Conservation (phyloP, 2,329 filamentous ascomycete genomes). For the Metarhizium sp. region DNA sequence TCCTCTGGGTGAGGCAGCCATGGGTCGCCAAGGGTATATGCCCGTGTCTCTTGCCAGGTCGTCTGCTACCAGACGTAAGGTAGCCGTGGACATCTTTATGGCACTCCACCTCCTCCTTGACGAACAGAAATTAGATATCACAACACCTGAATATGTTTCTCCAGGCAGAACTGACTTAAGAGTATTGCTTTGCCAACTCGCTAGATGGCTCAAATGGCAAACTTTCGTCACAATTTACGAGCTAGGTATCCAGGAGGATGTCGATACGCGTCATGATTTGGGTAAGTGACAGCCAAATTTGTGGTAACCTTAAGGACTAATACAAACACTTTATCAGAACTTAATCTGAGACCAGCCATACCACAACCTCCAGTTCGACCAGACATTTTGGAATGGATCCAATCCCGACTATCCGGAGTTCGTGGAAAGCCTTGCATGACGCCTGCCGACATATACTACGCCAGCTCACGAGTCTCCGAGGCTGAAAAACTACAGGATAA, state of each 20-base stretch:
- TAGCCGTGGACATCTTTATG: conserved; percentile 59
- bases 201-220: conserved; percentile 69
- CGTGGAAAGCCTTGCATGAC: conserved; percentile 29
- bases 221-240: conserved; percentile 39
- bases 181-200: conserved; percentile 72
- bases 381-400: conserved; percentile 45
- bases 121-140: conserved; percentile 72
- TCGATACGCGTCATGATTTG: conserved; percentile 27
- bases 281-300: conserved; percentile 20
- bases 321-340: conserved; percentile 15
- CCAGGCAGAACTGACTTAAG: conserved; percentile 45
- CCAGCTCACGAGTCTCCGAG: conserved; percentile 24
- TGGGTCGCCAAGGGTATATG: conserved; percentile 50
- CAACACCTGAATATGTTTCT: conserved; percentile 33
- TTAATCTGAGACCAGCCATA: conserved; percentile 22
- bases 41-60: conserved; percentile 48
- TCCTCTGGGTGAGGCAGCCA: conserved; percentile 43
- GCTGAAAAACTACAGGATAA: conserved; percentile 25
- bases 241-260: conserved; percentile 41
- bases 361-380: conserved; percentile 24
- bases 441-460: conserved; percentile 34
- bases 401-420: conserved; percentile 32
- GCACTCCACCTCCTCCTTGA: conserved; percentile 81
- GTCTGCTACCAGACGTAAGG: conserved; percentile 47
- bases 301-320: background rate